Percentiles rank a stretch among this genome's conserved stretches.
These are phyloP conservation scores for Picea sitchensis DNA, from an alignment of 75 land plant genomes.

Conservation along the genomic window DNA sequence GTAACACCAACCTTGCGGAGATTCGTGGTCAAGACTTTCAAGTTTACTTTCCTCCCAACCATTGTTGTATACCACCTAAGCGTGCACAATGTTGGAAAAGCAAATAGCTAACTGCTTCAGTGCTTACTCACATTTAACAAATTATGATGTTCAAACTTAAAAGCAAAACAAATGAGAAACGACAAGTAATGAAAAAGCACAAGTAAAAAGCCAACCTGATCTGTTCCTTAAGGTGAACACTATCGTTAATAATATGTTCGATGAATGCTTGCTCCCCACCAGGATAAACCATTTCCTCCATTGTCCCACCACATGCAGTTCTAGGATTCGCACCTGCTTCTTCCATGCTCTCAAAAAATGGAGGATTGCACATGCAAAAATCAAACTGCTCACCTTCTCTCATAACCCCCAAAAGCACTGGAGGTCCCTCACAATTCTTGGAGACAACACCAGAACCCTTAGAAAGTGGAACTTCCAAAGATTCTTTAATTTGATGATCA, in stretches of 20 bases:
- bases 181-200: background rate
- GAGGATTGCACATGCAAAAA: constrained; percentile 98
- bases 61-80: constrained; percentile 93
- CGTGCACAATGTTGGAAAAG: background rate
- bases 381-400: constrained; percentile 75
- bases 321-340: constrained; percentile 83
- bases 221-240: constrained; percentile 47
- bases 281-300: constrained; percentile 78
- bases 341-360: constrained; percentile 86
- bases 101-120: background rate
- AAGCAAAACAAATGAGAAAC: background rate
- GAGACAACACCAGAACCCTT: background rate
- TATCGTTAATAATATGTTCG: constrained; percentile 65
- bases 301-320: constrained; percentile 88
- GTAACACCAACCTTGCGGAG: constrained; percentile 68
- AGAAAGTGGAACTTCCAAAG: background rate
- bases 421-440: constrained; percentile 22
- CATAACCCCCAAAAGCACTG: constrained; percentile 71
- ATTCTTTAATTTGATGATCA: background rate
- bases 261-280: constrained; percentile 94
- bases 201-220: constrained; percentile 37
- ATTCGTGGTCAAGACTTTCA: constrained; percentile 56
- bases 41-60: constrained; percentile 80
- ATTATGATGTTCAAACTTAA: background rate
- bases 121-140: constrained; percentile 3